Base-by-base conservation (phyloP, 306 rosid genomes). In the Quillaja saponaria region DNA sequence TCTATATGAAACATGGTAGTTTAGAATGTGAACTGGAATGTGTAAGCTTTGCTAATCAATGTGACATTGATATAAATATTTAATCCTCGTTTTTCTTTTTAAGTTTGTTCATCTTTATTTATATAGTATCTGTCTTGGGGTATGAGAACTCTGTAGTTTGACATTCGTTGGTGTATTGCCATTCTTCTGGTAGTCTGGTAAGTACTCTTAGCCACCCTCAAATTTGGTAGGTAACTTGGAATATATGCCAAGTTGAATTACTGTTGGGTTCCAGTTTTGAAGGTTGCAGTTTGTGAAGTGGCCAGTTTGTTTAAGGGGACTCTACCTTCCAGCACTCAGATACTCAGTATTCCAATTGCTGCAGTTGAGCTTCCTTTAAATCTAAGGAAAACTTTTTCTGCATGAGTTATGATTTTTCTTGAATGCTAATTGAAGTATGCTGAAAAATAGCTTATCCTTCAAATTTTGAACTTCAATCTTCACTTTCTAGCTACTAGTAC, bases 1-100 rank as follows among this genome's bases (percentile, higher is more conserved):
- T 78, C 89, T 71, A 64, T 70, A 82, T 84, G 87, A 84, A 87
- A 72, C 91, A 49, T 52, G 34, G 65, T 64, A 75, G 75, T 55
- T 64, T 56, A 40, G 57, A 48, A 12, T 72, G 68, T 61, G 70
- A 63, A 76, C 66, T 54, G 68, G 51, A 58, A 75, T 61, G 64
- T 64, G 20, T 49, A 58, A 54, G 67, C 68, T 72, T 2, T 71
- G 57, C 68, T 62, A 63, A 25, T 25, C 31, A 25, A 25, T 25
- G 31, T 25, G 2, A 25, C 31, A 25, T 25, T 25, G 4, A 1
- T 25, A 64, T 62, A 25, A 55, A 66, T 61, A 49, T 64, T 25
- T 76, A 45, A 28, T 38, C 69, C 28, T 52, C 41, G 6, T 66
- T 40, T 39, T 38, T 31, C 19, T 28, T 42, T 21, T 42, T 10